Evolutionary conservation across 257 asterid species (phyloP).

Genomic region (Plectranthus barbatus): DNA sequence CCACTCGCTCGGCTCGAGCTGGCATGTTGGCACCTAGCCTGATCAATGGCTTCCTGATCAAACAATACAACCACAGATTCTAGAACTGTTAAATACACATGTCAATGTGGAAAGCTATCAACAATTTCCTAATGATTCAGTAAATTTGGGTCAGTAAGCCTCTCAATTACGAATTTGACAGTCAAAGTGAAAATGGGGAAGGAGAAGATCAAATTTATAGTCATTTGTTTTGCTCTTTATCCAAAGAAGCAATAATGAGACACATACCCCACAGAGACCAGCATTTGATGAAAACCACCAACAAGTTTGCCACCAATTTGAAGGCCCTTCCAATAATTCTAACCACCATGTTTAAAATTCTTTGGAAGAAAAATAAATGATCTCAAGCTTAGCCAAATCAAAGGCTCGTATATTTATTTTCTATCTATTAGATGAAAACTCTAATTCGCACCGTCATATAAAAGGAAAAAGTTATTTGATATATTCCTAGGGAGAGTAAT

Average conservation of each 20-base stretch:
- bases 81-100: not conserved
- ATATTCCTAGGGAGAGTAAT: too few relatives aligned
- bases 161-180: too few relatives aligned
- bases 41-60: conserved; percentile 44
- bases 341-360: conserved; percentile 28
- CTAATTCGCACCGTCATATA: too few relatives aligned
- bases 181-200: too few relatives aligned
- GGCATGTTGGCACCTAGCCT: conserved; percentile 68
- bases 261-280: conserved; percentile 34
- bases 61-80: not conserved
- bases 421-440: not conserved
- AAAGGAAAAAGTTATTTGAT: too few relatives aligned
- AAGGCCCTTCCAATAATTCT: conserved; percentile 22
- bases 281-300: conserved; percentile 20
- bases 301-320: conserved; percentile 16
- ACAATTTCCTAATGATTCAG: too few relatives aligned
- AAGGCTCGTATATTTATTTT: not conserved
- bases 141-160: too few relatives aligned
- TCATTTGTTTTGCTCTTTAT: not conserved
- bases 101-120: too few relatives aligned
- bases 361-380: conserved; percentile 17
- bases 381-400: too few relatives aligned
- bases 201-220: too few relatives aligned
- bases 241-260: not conserved
- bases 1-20: conserved; percentile 55